These are phyloP conservation scores for Aureobasidium melanogenum DNA, from an alignment of 2,329 filamentous ascomycete species.

Conservation along the genomic window DNA sequence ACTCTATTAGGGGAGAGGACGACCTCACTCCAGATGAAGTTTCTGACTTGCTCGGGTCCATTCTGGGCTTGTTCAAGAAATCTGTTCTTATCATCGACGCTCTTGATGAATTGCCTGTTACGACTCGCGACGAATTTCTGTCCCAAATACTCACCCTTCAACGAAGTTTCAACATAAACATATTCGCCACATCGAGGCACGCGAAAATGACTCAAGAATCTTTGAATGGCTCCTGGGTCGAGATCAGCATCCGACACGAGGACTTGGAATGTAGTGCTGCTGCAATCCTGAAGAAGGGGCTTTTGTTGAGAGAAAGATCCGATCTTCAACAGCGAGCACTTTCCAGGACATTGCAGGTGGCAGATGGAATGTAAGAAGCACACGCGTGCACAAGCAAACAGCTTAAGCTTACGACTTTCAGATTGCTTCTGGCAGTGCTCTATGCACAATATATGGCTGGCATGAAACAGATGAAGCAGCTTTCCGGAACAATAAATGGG, in stretches of 20 bases:
- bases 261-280: neutral
- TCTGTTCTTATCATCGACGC: neutral
- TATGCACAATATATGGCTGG: neutral
- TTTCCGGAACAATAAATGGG: too few species aligned
- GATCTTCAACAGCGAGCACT: neutral
- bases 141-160: neutral
- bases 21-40: neutral
- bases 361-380: neutral
- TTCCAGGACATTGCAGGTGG: neutral
- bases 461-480: too few species aligned
- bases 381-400: too few species aligned
- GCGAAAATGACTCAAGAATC: neutral
- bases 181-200: neutral
- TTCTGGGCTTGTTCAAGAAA: neutral
- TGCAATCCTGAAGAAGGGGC: neutral
- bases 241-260: neutral
- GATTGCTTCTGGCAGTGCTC: neutral
- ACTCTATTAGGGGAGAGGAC: neutral
- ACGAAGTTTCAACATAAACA: neutral
- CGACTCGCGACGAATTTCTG: neutral
- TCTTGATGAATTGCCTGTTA: neutral
- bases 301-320: neutral
- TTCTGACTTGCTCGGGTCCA: neutral
- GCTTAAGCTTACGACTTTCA: neutral
- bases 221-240: neutral